A percentile compares a stretch with the other conserved stretches of the same genome.
Conservation (phyloP, 352 stramenopile species). For the Phytophthora macrochlamydospora region DNA sequence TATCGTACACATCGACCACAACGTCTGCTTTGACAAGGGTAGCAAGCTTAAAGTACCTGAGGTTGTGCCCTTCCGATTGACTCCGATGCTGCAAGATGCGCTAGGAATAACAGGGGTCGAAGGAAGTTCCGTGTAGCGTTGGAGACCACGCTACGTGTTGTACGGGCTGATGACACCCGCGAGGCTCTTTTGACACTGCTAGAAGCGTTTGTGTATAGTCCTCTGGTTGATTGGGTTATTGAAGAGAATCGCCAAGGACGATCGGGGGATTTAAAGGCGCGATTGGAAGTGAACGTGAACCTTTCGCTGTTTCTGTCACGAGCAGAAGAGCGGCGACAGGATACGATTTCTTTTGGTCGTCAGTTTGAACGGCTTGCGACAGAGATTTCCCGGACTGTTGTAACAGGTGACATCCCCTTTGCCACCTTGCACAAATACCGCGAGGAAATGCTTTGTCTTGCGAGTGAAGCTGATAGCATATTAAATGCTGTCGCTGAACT, state of each 20-base stretch:
- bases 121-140: slow-evolving; percentile 72
- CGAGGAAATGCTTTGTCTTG: slow-evolving; percentile 23
- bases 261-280: slow-evolving; percentile 60
- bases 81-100: slow-evolving; percentile 76
- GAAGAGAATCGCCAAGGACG: slow-evolving; percentile 44
- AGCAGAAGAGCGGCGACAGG: slow-evolving; percentile 74
- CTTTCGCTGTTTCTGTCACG: slow-evolving; percentile 85
- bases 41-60: slow-evolving; percentile 88
- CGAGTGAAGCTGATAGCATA: slow-evolving; percentile 25
- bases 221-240: slow-evolving; percentile 76
- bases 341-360: slow-evolving; percentile 54
- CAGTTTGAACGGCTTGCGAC: slow-evolving; percentile 36
- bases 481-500: slow-evolving; percentile 15
- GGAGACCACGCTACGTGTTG: slow-evolving; percentile 73
- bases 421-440: slow-evolving; percentile 22
- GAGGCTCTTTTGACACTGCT: slow-evolving; percentile 78
- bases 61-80: slow-evolving; percentile 91
- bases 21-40: slow-evolving; percentile 92
- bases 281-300: slow-evolving; percentile 85
- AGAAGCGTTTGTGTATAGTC: slow-evolving; percentile 89
- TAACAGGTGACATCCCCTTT: slow-evolving; percentile 24
- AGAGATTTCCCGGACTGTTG: slow-evolving; percentile 21
- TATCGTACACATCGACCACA: slow-evolving; percentile 93
- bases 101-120: slow-evolving; percentile 81
- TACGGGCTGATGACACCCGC: slow-evolving; percentile 62